A percentile compares a stretch with the other conserved stretches of the same genome.
Conservation (phyloP, 345 rosid genomes). For the Excoecaria agallocha region DNA sequence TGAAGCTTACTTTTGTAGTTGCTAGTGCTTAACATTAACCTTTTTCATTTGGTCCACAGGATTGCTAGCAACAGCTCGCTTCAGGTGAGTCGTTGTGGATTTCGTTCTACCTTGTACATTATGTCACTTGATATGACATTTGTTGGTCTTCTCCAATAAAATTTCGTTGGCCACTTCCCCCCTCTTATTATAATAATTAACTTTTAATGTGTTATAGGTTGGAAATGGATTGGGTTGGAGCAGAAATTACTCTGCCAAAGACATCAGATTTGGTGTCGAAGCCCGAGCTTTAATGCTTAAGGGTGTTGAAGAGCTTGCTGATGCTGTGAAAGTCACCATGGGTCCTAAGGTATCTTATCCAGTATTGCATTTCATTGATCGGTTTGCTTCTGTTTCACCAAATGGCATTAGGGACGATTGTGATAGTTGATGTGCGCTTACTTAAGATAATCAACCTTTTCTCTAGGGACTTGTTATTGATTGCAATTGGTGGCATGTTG, state of each 20-base stretch:
- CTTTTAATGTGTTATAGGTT: constrained; percentile 35
- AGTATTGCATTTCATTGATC: background rate
- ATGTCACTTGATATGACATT: background rate
- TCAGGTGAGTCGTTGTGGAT: constrained; percentile 45
- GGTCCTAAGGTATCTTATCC: constrained; percentile 75
- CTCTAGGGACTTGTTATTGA: background rate
- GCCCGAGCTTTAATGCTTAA: constrained; percentile 87
- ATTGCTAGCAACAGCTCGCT: constrained; percentile 45
- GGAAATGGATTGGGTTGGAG: constrained; percentile 67
- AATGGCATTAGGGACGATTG: background rate
- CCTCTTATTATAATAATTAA: no score
- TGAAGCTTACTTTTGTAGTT: background rate
- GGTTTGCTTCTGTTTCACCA: background rate
- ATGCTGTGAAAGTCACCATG: constrained; percentile 92
- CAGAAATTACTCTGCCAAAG: constrained; percentile 90
- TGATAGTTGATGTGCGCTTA: background rate
- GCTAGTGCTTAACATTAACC: background rate
- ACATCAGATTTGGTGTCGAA: constrained; percentile 80
- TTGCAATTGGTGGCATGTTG: background rate
- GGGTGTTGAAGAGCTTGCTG: constrained; percentile 96
- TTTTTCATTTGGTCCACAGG: constrained; percentile 34
- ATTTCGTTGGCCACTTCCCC: no score
- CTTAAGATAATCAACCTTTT: background rate
- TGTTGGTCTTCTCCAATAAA: background rate
- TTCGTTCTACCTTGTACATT: background rate